Base-by-base conservation (phyloP, 352 stramenopile species). In the Saprolegnia diclina region DNA sequence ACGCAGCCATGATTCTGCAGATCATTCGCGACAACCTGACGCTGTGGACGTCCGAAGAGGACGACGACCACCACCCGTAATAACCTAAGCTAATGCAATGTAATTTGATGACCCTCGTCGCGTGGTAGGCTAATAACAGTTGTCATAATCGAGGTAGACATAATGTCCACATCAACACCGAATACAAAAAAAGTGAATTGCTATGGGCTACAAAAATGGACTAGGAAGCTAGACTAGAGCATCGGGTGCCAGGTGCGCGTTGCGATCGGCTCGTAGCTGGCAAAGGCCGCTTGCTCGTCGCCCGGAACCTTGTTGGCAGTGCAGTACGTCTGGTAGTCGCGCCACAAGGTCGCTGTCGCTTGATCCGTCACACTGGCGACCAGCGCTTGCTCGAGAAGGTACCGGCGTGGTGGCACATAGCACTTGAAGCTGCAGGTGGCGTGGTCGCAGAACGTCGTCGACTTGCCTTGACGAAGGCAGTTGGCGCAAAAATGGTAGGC, bases 21-120 rank as follows among this genome's bases (percentile, higher is more conserved):
- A 44, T 79, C 14, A 61, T 79, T 22, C 72, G 72, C 32, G 72
- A 79, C 44, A 79, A 79, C 59, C 19, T 79, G 24, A 76, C 66
- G 21, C 62, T 77, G 10, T 79, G 74, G 74, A 68, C 65, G 19
- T 71, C 65, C 5, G 59, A 73, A 10, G 57, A 67, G 19, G 56
- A 74, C 32, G 62, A 67, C 11, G 52, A 59, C 52, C 52, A 59
- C 13, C 52, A 66, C 38, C 55, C 56, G 52, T 59, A 59, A 24
- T 59, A 21, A 42, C 19, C 24, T 26, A 16, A 26, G 13, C 52
- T 59, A 42, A 59, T 54, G n/a, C 29, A 35, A 35, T 48, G 42
- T 48, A n/a, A 48, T 48, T 48, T 48, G 42, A 48, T 48, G 42
- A 48, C 42, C 42, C 42, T n/a, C 42, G 42, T n/a, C 13, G 13